Evolutionary conservation across 495 filamentous ascomycete genomes (phyloP).

Genomic region (Hypoxylon perforatum): DNA sequence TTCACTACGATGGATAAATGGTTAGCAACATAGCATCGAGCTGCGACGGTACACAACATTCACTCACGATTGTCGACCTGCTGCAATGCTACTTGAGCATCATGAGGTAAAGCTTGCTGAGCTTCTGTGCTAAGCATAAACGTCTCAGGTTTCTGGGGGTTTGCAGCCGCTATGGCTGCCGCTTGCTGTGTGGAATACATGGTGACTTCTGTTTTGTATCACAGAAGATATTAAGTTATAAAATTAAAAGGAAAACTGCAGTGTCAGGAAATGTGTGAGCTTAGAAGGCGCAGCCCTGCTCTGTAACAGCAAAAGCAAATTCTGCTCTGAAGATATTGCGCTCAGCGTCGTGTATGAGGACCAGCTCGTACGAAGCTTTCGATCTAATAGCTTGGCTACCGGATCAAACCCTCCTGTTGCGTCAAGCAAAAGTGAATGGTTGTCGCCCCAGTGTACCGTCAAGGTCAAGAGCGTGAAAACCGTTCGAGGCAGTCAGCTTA

Average conservation of each 20-base stretch:
- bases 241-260: background rate
- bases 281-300: no score
- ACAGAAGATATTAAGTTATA: no score
- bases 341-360: conserved; percentile 36
- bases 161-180: conserved; percentile 59
- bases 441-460: conserved; percentile 37
- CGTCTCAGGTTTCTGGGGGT: conserved; percentile 90
- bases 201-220: no score
- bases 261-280: no score
- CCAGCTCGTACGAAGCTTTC: conserved; percentile 44
- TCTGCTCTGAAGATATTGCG: no score
- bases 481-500: no score
- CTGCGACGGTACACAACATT: background rate
- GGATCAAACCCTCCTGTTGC: conserved; percentile 40
- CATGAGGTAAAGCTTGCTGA: conserved; percentile 93
- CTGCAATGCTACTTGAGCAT: conserved; percentile 95
- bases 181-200: conserved; percentile 68
- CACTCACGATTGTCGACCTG: conserved; percentile 97
- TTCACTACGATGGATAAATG: conserved; percentile 72
- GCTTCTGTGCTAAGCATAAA: conserved; percentile 98
- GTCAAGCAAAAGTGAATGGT: conserved; percentile 35
- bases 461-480: conserved; percentile 12
- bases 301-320: no score
- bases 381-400: conserved; percentile 6
- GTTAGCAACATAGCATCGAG: conserved; percentile 32